Evolutionary conservation across 495 filamentous ascomycete genomes (phyloP).

Genomic region (Beverwykella pulmonaria): DNA sequence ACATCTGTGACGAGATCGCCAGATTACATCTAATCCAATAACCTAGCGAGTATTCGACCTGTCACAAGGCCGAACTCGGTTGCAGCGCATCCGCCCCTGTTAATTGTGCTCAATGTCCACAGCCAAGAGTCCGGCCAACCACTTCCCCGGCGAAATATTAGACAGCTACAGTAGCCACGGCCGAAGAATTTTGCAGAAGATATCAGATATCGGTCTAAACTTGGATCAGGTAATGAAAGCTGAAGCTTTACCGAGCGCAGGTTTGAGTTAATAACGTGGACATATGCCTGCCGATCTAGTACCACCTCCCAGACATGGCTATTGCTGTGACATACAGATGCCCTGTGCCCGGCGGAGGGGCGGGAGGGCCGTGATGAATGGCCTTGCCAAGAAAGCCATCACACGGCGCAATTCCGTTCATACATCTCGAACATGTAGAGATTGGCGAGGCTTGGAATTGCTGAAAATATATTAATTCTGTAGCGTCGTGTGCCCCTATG

Average conservation of each 20-base stretch:
- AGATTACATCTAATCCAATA: background rate
- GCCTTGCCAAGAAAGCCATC: background rate
- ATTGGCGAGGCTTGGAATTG: background rate
- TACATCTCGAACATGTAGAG: background rate
- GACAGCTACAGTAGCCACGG: background rate
- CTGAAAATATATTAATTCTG: background rate
- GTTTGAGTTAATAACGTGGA: slow-evolving; percentile 11
- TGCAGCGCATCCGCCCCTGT: background rate
- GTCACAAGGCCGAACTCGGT: background rate
- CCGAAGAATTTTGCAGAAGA: background rate
- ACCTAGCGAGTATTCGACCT: background rate
- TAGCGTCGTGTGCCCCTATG: background rate
- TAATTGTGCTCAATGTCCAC: background rate
- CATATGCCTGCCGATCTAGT: background rate
- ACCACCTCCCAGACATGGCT: background rate
- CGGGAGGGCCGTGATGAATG: background rate
- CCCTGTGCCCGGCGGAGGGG: background rate
- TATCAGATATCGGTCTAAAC: background rate
- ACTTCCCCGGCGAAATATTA: background rate
- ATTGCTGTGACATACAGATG: background rate
- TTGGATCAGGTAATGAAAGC: background rate
- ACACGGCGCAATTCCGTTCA: background rate
- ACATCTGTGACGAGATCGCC: background rate
- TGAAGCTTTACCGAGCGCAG: slow-evolving; percentile 11
- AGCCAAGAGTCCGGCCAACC: background rate